A percentile compares a stretch with the other conserved stretches of the same genome.
These are phyloP conservation scores for Lipomyces yarrowii DNA, from an alignment of 1,139 yeast genomes.

Conservation along the genomic window DNA sequence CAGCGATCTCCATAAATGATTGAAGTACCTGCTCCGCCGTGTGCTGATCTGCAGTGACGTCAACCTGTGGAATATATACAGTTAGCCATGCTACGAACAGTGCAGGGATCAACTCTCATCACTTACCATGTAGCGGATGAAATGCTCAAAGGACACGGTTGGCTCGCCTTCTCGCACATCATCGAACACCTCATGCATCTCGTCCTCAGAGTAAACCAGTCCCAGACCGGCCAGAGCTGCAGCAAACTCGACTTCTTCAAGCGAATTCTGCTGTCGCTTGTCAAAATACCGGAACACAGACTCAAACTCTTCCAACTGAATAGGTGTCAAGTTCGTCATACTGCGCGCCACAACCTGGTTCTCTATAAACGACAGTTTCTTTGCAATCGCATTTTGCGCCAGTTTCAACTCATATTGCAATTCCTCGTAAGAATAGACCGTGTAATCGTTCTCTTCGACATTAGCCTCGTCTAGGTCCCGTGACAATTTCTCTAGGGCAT, in stretches of 20 bases:
- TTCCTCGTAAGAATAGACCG: constrained; percentile 46
- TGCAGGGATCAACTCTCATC: not conserved
- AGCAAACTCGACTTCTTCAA: constrained; percentile 44
- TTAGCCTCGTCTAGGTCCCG: constrained; percentile 43
- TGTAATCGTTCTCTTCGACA: constrained; percentile 48
- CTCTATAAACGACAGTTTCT: constrained; percentile 47
- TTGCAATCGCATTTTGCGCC: constrained; percentile 45
- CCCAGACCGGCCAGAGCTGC: constrained; percentile 49
- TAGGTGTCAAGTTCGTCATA: constrained; percentile 47
- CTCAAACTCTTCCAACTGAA: constrained; percentile 49
- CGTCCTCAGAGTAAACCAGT: constrained; percentile 43
- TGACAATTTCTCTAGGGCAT: constrained; percentile 39
- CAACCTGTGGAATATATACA: constrained; percentile 32
- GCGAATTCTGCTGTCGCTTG: constrained; percentile 42
- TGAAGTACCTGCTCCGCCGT: constrained; percentile 47
- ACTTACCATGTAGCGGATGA: constrained; percentile 44
- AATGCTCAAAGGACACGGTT: constrained; percentile 45
- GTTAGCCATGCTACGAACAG: not conserved
- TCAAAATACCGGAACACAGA: constrained; percentile 49
- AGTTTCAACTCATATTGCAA: constrained; percentile 47
- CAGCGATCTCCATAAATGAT: constrained; percentile 47
- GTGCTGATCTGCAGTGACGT: constrained; percentile 47
- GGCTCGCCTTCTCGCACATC: constrained; percentile 38
- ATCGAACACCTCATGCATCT: constrained; percentile 44
- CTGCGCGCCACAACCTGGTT: constrained; percentile 47